Base-by-base conservation (phyloP, 2,329 filamentous ascomycete species). In the Colletotrichum sp. region DNA sequence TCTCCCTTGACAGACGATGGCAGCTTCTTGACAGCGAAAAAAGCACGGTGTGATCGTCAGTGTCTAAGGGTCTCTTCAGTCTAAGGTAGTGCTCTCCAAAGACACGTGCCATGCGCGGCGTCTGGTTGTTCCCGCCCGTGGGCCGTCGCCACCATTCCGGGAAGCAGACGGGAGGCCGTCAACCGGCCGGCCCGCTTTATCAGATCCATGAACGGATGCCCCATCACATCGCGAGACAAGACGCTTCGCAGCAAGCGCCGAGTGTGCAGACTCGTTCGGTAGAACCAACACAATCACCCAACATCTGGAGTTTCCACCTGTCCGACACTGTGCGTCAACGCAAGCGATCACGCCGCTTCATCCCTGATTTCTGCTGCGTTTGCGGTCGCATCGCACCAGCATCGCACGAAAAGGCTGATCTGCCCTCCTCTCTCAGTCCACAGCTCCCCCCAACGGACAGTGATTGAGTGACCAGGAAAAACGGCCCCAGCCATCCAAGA, bases 331-430 rank as follows among this genome's bases (percentile, higher is more conserved):
- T 34, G 63, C 39, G 26, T 39, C 28, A 15, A 52, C 16, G 22
- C 24, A 18, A 24, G 34, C 24, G 13, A 60, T 39, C 55, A 39
- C 36, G 55, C 39, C 63, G 62, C 34, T 60, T 26, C 24, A 30
- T 34, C 24, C 30, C 39, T 52, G 26, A 12, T 63, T 48, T 57
- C 34, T 68, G 64, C 32, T 30, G 57, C 57, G 34, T 68, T 44
- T 64, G n/a, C 64, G 26, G 69, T 68, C 59, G 69, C 64, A 73
- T 75, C 57, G 70, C 73, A 65, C 70, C 64, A 75, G 73, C 73
- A 75, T 75, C 26, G 57, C 57, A 75, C 73, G 63, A 68, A 75
- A 57, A 66, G 44, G 64, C 64, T 64, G 57, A 34, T 75, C 65
- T 44, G 59, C 57, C 32, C 15, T 69, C 26, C 62, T 67, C 22